Evolutionary conservation across 768 basidiomycete species (phyloP).

Genomic region (Psilocybe tampanensis): DNA sequence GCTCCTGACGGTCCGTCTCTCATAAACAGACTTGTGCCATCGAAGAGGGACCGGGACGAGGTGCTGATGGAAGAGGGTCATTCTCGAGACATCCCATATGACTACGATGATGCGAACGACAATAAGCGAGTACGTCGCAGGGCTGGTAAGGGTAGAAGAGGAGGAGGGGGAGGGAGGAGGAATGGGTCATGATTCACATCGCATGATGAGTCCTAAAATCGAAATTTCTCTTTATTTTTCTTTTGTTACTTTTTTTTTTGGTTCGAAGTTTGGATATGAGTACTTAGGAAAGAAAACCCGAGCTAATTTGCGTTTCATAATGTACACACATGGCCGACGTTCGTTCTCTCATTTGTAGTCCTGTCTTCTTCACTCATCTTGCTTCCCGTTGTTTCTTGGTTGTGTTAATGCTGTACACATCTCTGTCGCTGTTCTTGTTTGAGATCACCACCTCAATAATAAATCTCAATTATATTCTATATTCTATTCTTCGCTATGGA

Average conservation of each 20-base stretch:
- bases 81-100: constrained; percentile 24
- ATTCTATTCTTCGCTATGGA: not conserved
- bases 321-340: too few relatives aligned
- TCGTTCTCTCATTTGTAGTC: too few relatives aligned
- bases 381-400: too few relatives aligned
- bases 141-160: constrained; percentile 25
- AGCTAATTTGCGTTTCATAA: too few relatives aligned
- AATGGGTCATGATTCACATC: not conserved
- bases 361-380: too few relatives aligned
- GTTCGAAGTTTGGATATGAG: too few relatives aligned
- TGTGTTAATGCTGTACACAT: too few relatives aligned
- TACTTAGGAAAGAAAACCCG: too few relatives aligned
- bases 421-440: too few relatives aligned
- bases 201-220: not conserved
- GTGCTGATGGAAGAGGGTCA: constrained; percentile 18
- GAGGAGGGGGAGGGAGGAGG: constrained; percentile 19
- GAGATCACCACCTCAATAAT: too few relatives aligned
- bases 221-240: too few relatives aligned
- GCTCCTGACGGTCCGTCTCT: constrained; percentile 24
- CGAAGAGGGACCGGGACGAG: constrained; percentile 43
- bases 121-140: constrained; percentile 33
- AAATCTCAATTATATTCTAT: not conserved
- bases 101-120: constrained; percentile 30
- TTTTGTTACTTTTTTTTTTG: too few relatives aligned
- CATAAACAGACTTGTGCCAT: constrained; percentile 41